Evolutionary conservation across 306 rosid genomes (phyloP), one percentile per base, ranked within the genome.

Genomic region (Carpinus fangiana): DNA sequence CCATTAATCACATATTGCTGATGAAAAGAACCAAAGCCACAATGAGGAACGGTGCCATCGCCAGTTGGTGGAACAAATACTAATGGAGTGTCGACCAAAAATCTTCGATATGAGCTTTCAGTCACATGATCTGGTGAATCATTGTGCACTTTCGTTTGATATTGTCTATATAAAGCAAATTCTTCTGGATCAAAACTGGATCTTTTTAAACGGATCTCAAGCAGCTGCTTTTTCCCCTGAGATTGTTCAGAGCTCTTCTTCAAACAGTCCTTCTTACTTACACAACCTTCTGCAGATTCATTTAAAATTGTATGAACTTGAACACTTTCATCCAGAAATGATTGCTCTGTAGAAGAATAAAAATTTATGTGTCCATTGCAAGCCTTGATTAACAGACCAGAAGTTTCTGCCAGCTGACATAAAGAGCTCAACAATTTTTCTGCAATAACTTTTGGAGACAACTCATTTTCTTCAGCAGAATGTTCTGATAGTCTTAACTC

Each of bases 21-120:
- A 84, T 93, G 99, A 87, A 96, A 96, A 86, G 99, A 96, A 70
- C 98, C 99, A 88, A 96, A 96, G 73, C 98, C 99, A 77, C 90
- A 90, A 13, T 90, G 90, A 69, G 99, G 99, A 77, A 83, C 89
- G 38, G 87, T 86, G 57, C 90, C 89, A 88, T 90, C 96, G 72
- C 87, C 88, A 38, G 88, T 83, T 50, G 93, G 79, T 62, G 93
- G 83, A 85, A 89, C 93, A 82, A 75, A 81, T 54, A 85, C 78
- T 76, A 93, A 84, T 50, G 99, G 98, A 73, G 90, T 79, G 81
- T 96, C 96, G 21, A 96, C 98, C 74, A 96, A 80, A 89, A 93
- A 96, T 59, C 81, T 86, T 75, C 76, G 83, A 80, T 93, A 96
- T 51, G 96, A 89, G 74, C 28, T 81, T 89, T 93, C 94, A 0